A percentile compares a stretch with the other conserved stretches of the same genome.
Evolutionary conservation across 73 alveolate genomes (phyloP).

Genomic region (Paramecium pentaurelia): DNA sequence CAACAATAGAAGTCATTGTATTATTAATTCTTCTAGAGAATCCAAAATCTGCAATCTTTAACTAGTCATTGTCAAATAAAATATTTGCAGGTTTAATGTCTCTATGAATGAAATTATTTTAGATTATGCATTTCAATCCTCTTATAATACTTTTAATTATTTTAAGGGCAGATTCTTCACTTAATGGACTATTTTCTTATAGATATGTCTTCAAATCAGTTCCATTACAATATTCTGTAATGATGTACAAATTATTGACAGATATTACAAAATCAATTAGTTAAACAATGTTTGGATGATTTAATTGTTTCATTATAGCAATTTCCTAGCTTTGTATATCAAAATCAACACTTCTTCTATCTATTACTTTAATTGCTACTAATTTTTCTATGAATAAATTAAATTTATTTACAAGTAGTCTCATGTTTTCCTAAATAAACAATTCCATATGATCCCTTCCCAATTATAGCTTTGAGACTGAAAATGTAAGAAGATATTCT

Average conservation of each 20-base stretch:
- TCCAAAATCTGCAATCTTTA: slow-evolving; percentile 60
- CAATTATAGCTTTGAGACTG: slow-evolving; percentile 33
- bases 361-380: slow-evolving; percentile 54
- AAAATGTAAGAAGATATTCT: slow-evolving; percentile 15
- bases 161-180: not conserved
- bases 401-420: not conserved
- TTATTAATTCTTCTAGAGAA: not conserved
- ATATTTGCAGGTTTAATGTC: slow-evolving; percentile 58
- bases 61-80: not conserved
- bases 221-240: not conserved
- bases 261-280: slow-evolving; percentile 51
- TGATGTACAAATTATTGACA: not conserved
- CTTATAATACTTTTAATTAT: not conserved
- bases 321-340: slow-evolving; percentile 26
- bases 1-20: slow-evolving; percentile 5
- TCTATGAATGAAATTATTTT: slow-evolving; percentile 20
- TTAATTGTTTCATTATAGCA: slow-evolving; percentile 36
- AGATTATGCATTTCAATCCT: not conserved
- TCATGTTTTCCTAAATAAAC: slow-evolving; percentile 56
- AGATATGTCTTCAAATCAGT: not conserved
- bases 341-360: not conserved
- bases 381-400: slow-evolving; percentile 2
- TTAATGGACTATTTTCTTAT: not conserved
- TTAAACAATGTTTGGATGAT: slow-evolving; percentile 56
- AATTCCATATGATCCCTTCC: slow-evolving; percentile 52